Conservation (phyloP, 768 basidiomycete species). For the Russula emetica region DNA sequence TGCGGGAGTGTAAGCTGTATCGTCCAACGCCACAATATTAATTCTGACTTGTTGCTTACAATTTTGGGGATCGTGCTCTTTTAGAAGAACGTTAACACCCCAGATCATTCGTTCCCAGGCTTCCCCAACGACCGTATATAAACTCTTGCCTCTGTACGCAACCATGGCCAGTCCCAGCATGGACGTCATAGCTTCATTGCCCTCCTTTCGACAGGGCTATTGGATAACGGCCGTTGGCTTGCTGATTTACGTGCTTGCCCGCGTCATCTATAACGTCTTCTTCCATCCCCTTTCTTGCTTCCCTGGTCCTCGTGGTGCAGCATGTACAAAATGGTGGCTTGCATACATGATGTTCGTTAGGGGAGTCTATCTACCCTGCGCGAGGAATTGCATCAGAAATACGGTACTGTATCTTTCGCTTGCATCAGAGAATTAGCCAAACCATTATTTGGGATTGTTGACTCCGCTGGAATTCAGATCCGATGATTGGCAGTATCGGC, state of each 20-base stretch:
- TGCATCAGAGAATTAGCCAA: too few species aligned
- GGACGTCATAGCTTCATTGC: background rate
- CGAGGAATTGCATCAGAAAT: conserved; percentile 5
- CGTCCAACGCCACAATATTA: too few species aligned
- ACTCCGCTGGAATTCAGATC: too few species aligned
- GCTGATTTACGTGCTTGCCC: background rate
- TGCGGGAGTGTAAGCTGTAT: too few species aligned
- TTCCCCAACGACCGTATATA: background rate
- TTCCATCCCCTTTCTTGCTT: conserved; percentile 20
- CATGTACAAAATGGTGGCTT: conserved; percentile 18
- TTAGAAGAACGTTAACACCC: too few species aligned
- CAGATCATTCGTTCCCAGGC: too few species aligned
- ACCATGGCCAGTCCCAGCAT: background rate
- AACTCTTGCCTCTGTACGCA: background rate
- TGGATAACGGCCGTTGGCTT: background rate
- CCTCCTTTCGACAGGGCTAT: background rate
- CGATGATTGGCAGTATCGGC: too few species aligned
- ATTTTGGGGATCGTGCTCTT: too few species aligned
- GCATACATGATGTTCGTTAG: conserved; percentile 16
- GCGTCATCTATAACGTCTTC: conserved; percentile 8
- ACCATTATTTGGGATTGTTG: too few species aligned
- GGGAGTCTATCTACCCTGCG: conserved; percentile 10
- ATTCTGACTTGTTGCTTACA: too few species aligned
- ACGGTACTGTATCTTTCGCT: too few species aligned
- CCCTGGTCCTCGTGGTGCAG: conserved; percentile 17